Evolutionary conservation across 306 rosid genomes (phyloP).

Genomic region (Echinosophora koreensis): DNA sequence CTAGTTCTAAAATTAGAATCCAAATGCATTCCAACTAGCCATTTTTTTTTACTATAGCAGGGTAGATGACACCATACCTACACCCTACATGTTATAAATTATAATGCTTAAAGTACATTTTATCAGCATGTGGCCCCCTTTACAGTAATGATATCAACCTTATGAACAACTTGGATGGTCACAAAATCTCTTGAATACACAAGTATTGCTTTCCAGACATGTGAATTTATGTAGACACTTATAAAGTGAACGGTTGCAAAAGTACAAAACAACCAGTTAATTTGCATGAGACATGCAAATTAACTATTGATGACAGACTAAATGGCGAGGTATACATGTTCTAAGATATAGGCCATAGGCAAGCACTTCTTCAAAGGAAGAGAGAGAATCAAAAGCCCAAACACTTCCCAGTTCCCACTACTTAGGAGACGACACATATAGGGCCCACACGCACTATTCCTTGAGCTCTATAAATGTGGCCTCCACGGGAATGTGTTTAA

Average conservation of each 20-base stretch:
- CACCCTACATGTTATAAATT: not conserved
- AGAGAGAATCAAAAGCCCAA: not conserved
- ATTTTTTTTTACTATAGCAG: not conserved
- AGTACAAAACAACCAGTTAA: constrained; percentile 20
- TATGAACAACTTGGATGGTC: constrained; percentile 34
- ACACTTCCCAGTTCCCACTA: constrained; percentile 24
- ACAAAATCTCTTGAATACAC: not conserved
- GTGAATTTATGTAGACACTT: constrained; percentile 23
- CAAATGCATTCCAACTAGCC: constrained; percentile 28
- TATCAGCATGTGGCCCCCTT: constrained; percentile 16
- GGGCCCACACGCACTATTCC: not conserved
- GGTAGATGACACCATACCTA: constrained; percentile 28
- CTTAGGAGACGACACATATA: not conserved
- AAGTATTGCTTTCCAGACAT: constrained; percentile 1
- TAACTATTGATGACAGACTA: constrained; percentile 3
- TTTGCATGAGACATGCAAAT: constrained; percentile 25
- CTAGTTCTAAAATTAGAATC: constrained; percentile 5
- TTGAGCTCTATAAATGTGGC: constrained; percentile 45
- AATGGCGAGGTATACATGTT: not conserved
- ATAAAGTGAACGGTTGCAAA: constrained; percentile 10
- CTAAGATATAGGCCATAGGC: constrained; percentile 4
- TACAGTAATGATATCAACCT: not conserved
- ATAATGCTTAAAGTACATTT: constrained; percentile 27
- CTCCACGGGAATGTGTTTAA: not conserved
- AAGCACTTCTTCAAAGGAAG: constrained; percentile 5